Conservation (phyloP, 805 yeast species). For the Suhomyces xylopsoci region DNA sequence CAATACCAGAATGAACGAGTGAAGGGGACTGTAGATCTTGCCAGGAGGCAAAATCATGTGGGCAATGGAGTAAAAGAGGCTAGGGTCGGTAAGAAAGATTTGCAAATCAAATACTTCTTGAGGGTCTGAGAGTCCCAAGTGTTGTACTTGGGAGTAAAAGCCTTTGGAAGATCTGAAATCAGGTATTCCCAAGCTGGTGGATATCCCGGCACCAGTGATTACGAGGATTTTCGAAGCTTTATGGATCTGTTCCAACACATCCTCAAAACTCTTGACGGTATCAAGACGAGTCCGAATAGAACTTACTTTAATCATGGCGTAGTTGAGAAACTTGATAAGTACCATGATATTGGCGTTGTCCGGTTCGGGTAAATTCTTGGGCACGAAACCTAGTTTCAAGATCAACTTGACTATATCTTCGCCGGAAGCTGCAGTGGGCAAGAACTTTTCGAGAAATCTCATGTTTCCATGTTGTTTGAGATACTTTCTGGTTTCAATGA, state of each 20-base stretch:
- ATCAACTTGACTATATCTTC: constrained; percentile 57
- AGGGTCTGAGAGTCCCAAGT: constrained; percentile 42
- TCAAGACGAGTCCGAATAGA: constrained; percentile 54
- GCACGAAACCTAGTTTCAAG: constrained; percentile 59
- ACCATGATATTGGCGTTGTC: constrained; percentile 46
- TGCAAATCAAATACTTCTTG: constrained; percentile 44
- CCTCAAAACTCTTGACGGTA: constrained; percentile 54
- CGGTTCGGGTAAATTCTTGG: constrained; percentile 26
- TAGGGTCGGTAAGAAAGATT: constrained; percentile 36
- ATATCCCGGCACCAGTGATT: constrained; percentile 46
- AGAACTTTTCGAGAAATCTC: constrained; percentile 55
- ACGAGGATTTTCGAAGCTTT: constrained; percentile 44
- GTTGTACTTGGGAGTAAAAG: constrained; percentile 53
- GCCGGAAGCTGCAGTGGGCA: constrained; percentile 59
- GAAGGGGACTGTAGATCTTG: constrained; percentile 47
- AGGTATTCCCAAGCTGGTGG: constrained; percentile 44
- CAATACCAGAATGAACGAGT: constrained; percentile 63
- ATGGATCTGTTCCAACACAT: constrained; percentile 52
- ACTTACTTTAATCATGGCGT: constrained; percentile 63
- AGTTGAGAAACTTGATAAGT: constrained; percentile 52
- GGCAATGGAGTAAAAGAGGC: constrained; percentile 41
- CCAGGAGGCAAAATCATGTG: constrained; percentile 44
- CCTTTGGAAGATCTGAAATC: constrained; percentile 55
- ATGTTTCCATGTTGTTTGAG: constrained; percentile 60
- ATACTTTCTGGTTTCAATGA: constrained; percentile 35